Evolutionary conservation across 495 filamentous ascomycete genomes (phyloP).

Genomic region (Alectoria sarmentosa): DNA sequence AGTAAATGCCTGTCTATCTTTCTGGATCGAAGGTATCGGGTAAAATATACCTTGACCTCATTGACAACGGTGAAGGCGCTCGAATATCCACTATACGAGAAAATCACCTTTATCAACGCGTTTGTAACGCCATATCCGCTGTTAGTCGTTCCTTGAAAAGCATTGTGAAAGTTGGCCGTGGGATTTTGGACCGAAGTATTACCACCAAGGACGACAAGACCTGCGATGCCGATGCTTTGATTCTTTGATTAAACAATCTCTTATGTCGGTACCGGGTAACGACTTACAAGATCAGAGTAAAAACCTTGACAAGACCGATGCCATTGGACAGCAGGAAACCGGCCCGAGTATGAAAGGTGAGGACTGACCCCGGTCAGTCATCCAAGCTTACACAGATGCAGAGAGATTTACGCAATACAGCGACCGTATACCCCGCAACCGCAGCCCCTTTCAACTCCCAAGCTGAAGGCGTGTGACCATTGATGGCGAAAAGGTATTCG

Average conservation of each 20-base stretch:
- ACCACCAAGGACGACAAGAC: slow-evolving; percentile 54
- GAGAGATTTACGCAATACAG: slow-evolving; percentile 31
- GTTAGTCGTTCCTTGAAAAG: slow-evolving; percentile 45
- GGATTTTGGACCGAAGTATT: slow-evolving; percentile 50
- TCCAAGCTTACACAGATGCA: neutral
- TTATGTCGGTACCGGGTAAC: neutral
- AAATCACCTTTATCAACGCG: slow-evolving; percentile 56
- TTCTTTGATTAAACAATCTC: neutral
- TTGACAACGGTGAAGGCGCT: slow-evolving; percentile 62
- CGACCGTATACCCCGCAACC: slow-evolving; percentile 50
- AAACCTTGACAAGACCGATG: slow-evolving; percentile 50
- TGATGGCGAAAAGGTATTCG: slow-evolving; percentile 49
- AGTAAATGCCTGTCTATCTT: neutral
- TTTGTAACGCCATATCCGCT: slow-evolving; percentile 51
- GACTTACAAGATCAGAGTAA: slow-evolving; percentile 44
- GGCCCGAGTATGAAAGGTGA: slow-evolving; percentile 47
- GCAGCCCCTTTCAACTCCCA: slow-evolving; percentile 61
- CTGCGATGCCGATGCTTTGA: slow-evolving; percentile 44
- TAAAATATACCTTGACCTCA: slow-evolving; percentile 44
- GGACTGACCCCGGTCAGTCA: slow-evolving; percentile 24
- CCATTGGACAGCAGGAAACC: slow-evolving; percentile 48
- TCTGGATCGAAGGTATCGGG: neutral
- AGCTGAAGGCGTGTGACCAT: slow-evolving; percentile 37
- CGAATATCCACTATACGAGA: slow-evolving; percentile 53
- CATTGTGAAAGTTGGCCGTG: slow-evolving; percentile 48